Percentiles rank a stretch among this genome's conserved stretches.
phyloP scores from a whole-genome alignment of 116 monocot genomes.

The Dioscorea cayenensis region DNA sequence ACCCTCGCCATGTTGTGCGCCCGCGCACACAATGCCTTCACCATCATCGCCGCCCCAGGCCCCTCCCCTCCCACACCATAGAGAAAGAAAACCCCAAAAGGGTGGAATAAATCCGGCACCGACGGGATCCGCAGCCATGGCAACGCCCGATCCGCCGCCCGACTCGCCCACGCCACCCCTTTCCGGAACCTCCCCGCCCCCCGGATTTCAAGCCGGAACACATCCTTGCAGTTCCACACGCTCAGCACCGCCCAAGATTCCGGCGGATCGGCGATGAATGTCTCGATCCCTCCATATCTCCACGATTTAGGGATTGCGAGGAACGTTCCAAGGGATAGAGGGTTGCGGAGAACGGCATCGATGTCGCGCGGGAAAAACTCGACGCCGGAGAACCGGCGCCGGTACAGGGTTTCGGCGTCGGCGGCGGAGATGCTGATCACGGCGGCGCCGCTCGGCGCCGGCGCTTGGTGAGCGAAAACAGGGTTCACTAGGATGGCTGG shows the following conservation, averaged over 20 bases:
- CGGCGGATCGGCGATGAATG: conserved; percentile 24
- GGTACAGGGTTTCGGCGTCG: conserved; percentile 37
- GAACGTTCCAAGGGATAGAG: conserved; percentile 40
- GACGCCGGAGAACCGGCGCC: conserved; percentile 16
- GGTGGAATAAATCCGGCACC: conserved; percentile 38
- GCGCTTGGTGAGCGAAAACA: conserved; percentile 33
- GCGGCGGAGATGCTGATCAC: conserved; percentile 4
- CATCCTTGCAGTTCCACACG: conserved; percentile 48
- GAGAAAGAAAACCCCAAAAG: conserved; percentile 43
- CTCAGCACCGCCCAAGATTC: conserved; percentile 55
- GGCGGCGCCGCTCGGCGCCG: conserved; percentile 1
- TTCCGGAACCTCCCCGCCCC: conserved; percentile 12
- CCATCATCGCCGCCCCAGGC: conserved; percentile 11
- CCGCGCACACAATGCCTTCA: conserved; percentile 24
- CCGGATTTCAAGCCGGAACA: conserved; percentile 35
- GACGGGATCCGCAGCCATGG: conserved; percentile 43
- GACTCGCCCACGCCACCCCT: conserved; percentile 11
- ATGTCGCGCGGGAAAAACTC: conserved; percentile 65
- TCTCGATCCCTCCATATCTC: not conserved
- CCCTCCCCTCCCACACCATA: conserved; percentile 49
- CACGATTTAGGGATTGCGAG: conserved; percentile 19
- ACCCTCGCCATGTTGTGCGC: conserved; percentile 40
- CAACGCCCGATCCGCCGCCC: conserved; percentile 24
- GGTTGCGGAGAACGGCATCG: conserved; percentile 37
- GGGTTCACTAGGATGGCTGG: conserved; percentile 50